phyloP scores from a whole-genome alignment of 768 basidiomycete genomes.

The Clitopilus passeckerianus region DNA sequence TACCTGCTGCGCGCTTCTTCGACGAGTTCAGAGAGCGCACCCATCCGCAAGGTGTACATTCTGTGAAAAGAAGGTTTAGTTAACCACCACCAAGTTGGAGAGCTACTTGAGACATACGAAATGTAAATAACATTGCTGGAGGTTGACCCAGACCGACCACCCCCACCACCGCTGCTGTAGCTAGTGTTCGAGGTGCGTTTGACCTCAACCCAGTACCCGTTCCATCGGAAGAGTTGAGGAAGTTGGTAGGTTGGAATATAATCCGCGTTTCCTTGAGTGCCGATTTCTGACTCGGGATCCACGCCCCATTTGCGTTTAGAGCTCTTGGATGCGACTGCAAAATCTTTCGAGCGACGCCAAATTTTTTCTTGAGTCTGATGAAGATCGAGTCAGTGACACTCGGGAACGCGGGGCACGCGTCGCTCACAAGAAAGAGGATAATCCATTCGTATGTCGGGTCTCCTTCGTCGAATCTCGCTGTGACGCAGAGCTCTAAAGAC shows the following conservation, averaged over 20 bases:
- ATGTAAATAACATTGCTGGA: slow-evolving; percentile 11
- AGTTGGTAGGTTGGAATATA: slow-evolving; percentile 28
- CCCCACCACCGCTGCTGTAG: slow-evolving; percentile 1
- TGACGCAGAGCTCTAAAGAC: slow-evolving; percentile 29
- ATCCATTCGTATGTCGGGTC: slow-evolving; percentile 45
- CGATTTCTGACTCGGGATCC: slow-evolving; percentile 6
- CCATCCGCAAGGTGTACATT: slow-evolving; percentile 30
- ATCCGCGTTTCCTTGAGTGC: slow-evolving; percentile 19
- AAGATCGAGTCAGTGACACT: neutral
- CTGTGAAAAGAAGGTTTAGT: slow-evolving; percentile 15
- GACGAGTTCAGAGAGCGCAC: slow-evolving; percentile 21
- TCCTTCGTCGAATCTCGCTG: slow-evolving; percentile 34
- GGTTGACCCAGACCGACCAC: neutral
- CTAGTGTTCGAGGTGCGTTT: slow-evolving; percentile 8
- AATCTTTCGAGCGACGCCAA: slow-evolving; percentile 32
- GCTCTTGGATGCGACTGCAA: slow-evolving; percentile 26
- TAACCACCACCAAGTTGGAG: no score
- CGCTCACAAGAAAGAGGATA: slow-evolving; percentile 30
- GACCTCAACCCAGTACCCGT: slow-evolving; percentile 28
- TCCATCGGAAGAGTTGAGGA: slow-evolving; percentile 32
- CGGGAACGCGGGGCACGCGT: neutral
- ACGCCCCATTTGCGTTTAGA: slow-evolving; percentile 30
- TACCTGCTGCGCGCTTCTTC: slow-evolving; percentile 25
- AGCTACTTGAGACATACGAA: no score
- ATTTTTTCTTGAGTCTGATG: slow-evolving; percentile 31